phyloP scores from a whole-genome alignment of 176 grass and related monocot genomes.

The Neostapfia colusana region DNA sequence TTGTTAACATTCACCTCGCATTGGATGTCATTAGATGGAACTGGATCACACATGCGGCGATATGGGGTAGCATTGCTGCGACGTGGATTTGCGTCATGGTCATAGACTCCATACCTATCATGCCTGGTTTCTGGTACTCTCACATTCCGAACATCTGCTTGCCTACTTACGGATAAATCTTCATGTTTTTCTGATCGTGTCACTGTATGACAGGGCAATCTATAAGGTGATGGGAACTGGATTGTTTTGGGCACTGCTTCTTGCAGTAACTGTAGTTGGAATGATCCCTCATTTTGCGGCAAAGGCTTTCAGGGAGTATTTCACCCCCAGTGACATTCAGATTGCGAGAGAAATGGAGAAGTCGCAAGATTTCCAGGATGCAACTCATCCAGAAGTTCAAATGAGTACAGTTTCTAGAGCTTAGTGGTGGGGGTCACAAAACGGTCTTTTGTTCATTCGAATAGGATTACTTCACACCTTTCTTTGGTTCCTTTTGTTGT shows the following conservation, averaged over 20 bases:
- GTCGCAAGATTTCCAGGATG: constrained; percentile 43
- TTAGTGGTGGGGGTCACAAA: constrained; percentile 41
- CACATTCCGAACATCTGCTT: constrained; percentile 21
- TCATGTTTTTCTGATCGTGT: constrained; percentile 33
- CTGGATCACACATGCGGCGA: constrained; percentile 72
- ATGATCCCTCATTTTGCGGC: constrained; percentile 82
- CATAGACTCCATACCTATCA: constrained; percentile 58
- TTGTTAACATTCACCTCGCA: constrained; percentile 91
- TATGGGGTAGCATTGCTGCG: constrained; percentile 92
- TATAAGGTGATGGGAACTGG: constrained; percentile 69
- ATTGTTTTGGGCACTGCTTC: constrained; percentile 77
- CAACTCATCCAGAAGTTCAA: constrained; percentile 57
- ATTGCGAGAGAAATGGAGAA: constrained; percentile 93
- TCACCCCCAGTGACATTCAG: constrained; percentile 77
- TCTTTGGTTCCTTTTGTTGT: constrained; percentile 54
- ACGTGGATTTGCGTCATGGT: constrained; percentile 89
- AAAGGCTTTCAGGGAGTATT: constrained; percentile 72
- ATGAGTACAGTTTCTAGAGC: constrained; percentile 60
- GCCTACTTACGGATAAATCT: neutral
- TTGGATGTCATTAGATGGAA: constrained; percentile 92
- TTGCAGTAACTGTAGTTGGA: constrained; percentile 60
- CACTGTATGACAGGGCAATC: constrained; percentile 75
- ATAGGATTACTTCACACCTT: constrained; percentile 42
- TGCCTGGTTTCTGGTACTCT: constrained; percentile 89
- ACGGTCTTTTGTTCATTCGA: constrained; percentile 50